Evolutionary conservation across 1,139 yeast genomes (phyloP), one percentile per base, ranked within the genome.

Genomic region (Starmera stellimalicola): DNA sequence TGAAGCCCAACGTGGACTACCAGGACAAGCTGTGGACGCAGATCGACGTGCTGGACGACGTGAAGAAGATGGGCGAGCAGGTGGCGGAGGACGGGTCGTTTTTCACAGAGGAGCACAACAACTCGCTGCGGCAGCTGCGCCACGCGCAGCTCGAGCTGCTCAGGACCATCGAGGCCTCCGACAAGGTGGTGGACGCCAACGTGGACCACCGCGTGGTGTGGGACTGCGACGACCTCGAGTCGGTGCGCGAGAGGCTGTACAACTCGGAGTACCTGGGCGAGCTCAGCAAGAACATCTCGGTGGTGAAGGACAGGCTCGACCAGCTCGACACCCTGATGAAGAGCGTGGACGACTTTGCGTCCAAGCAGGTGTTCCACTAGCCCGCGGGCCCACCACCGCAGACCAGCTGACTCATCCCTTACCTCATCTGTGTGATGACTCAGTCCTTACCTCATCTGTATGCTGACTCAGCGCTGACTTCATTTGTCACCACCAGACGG

Each of bases 21-120:
- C 85, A 77, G 60, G 94, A 84, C 54, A 68, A 73, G 47, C 60
- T 84, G 33, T 87, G 95, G 94, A 78, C 93, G 3, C 94, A 85
- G 48, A 78, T 87, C 31, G 95, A 83, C 49, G 83, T 83, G 1
- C 63, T 88, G 40, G 91, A 84, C 45, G 95, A 84, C 45, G 94
- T 87, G 4, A 71, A 72, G 37, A 64, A 63, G 37, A 69, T 81
- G 69, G 77, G 87, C 0, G 60, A 59, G 14, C 73, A 77, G 34
- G 74, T 75, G 1, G 60, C 63, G 30, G 47, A 58, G 20, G 66
- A 64, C 38, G 73, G 72, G 28, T 71, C 77, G 15, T 79, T 75
- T 52, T 81, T 84, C 50, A 80, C 79, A 32, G 64, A 65, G 4
- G 63, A 67, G 26, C 83, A 81, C 48, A 70, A 73, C 26, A 58